Evolutionary conservation across 352 stramenopile genomes (phyloP), one percentile per base, ranked within the genome.

Genomic region (Phytopythium helicoides): DNA sequence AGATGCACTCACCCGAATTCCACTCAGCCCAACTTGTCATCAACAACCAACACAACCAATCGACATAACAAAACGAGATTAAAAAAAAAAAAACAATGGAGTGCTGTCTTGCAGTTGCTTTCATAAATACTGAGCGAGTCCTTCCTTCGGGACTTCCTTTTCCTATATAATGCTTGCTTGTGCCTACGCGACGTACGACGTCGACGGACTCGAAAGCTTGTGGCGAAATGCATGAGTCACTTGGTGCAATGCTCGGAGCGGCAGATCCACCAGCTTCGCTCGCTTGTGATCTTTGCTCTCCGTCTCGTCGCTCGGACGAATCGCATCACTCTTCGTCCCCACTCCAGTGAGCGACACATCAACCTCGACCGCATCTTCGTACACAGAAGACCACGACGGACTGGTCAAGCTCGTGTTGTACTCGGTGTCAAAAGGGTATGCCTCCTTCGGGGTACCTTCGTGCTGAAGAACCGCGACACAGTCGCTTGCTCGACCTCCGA

Each of bases 391-490:
- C 4, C 41, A 19, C 10, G 41, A 48, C 22, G 41, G 41, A 10
- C 41, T 48, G 10, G 22, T 22, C 10, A 16, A 12, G 7, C 31
- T 26, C 41, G 11, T 28, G 1, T 6, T 23, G 3, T 16, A 26
- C 6, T 45, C 38, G 9, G 28, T 9, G 18, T 45, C 41, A 26
- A 34, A 33, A 14, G 61, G 65, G 44, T 65, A 74, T 47, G 61
- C 50, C 5, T 62, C 58, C 14, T 49, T 71, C 0, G 65, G 65
- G 3, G 65, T 74, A 18, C 65, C 65, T 11, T 74, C 65, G 35
- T 74, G 65, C 6, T 66, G 19, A 12, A 42, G 18, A 12, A 66
- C 39, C 31, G 41, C 41, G 0, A 40, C 51, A 10, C n/a, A n/a
- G n/a, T 59, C 38, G 0, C 38, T 64, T 12, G 46, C 36, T 11